Evolutionary conservation across 2,329 filamentous ascomycete species (phyloP).

Genomic region (Paecilomyces formosus): DNA sequence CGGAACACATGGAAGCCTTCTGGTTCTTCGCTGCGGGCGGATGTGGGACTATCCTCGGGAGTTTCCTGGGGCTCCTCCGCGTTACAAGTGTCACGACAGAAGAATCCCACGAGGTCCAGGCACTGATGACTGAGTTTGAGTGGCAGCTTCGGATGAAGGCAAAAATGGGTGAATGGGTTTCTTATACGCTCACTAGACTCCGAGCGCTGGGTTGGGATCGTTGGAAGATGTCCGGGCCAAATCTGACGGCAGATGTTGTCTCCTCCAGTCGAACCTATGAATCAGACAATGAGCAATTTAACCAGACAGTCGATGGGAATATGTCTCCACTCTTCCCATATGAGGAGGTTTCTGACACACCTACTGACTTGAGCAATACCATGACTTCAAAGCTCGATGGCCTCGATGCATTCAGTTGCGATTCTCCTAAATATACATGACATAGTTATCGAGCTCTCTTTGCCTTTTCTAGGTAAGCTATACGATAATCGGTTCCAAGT

Average conservation of each 20-base stretch:
- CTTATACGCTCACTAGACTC: constrained; percentile 4
- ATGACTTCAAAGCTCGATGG: neutral
- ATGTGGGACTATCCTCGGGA: constrained; percentile 3
- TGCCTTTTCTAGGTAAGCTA: neutral
- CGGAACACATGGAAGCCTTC: constrained; percentile 7
- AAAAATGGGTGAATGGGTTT: constrained; percentile 5
- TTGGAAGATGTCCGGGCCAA: constrained; percentile 2
- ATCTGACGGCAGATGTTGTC: neutral
- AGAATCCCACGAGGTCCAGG: constrained; percentile 3
- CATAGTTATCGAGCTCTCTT: neutral
- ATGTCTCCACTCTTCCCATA: neutral
- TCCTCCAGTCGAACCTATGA: neutral
- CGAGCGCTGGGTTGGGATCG: constrained; percentile 5
- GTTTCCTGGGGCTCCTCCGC: neutral
- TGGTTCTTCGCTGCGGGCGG: constrained; percentile 2
- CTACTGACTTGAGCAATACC: constrained; percentile 1
- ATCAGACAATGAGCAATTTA: neutral
- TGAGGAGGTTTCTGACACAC: neutral
- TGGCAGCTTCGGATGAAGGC: constrained; percentile 5
- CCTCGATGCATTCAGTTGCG: neutral
- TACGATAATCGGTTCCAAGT: constrained; percentile 1
- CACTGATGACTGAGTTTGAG: constrained; percentile 5
- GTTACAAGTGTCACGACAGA: constrained; percentile 2
- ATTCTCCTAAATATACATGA: neutral
- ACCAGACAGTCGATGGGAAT: neutral